Conservation (phyloP, 1,284 basidiomycete genomes). For the Phylloboletellus chloephorus region DNA sequence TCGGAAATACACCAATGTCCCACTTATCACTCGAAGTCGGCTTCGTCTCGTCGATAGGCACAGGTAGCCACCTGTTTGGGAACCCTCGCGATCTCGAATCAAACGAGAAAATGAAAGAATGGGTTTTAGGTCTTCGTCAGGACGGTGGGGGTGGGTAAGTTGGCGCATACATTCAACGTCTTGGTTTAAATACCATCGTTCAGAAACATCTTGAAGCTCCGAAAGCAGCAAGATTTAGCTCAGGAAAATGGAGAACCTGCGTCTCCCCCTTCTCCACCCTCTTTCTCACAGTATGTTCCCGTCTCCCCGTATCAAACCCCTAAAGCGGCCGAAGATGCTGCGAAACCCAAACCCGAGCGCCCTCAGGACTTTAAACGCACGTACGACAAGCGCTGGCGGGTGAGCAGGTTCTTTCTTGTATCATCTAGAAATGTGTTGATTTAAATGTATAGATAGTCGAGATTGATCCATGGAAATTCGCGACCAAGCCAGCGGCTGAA, state of each 20-base stretch:
- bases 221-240: conserved; percentile 25
- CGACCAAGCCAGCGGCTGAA: conserved; percentile 8
- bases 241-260: conserved; percentile 6
- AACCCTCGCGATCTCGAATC: conserved; percentile 41
- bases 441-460: conserved; percentile 11
- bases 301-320: conserved; percentile 3
- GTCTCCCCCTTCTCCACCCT: conserved; percentile 1
- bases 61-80: conserved; percentile 36
- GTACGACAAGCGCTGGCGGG: conserved; percentile 28
- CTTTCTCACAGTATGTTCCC: background rate
- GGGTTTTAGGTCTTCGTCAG: conserved; percentile 46
- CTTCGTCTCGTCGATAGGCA: conserved; percentile 37
- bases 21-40: conserved; percentile 47
- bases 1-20: conserved; percentile 33
- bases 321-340: background rate
- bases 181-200: conserved; percentile 9
- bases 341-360: conserved; percentile 9
- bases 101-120: conserved; percentile 38
- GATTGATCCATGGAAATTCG: conserved; percentile 15
- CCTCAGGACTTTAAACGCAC: conserved; percentile 12
- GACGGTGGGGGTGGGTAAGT: conserved; percentile 54
- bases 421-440: conserved; percentile 1
- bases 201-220: conserved; percentile 44
- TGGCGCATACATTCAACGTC: conserved; percentile 3
- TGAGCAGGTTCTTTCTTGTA: conserved; percentile 6